Percentiles rank a stretch among this genome's conserved stretches.
Conservation (phyloP, 768 basidiomycete genomes). For the Lanmaoa rubissima region DNA sequence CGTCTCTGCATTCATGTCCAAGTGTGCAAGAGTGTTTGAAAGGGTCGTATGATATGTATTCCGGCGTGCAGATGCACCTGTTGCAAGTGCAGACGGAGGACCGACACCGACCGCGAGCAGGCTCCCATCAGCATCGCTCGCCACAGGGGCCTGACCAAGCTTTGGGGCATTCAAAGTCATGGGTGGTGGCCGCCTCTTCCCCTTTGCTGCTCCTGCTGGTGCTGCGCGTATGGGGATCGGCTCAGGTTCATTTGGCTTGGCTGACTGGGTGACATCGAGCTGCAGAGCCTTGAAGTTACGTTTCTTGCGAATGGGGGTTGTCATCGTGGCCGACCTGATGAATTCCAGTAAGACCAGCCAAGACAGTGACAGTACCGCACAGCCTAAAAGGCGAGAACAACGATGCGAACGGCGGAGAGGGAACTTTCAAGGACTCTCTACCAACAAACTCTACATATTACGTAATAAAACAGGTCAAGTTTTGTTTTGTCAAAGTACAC, state of each 20-base stretch:
- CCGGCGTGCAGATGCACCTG: conserved; percentile 51
- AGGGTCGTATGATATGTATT: conserved; percentile 79
- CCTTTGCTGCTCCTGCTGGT: conserved; percentile 39
- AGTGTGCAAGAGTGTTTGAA: conserved; percentile 78
- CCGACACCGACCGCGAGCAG: conserved; percentile 47
- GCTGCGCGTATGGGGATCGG: conserved; percentile 50
- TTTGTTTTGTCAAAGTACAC: neutral
- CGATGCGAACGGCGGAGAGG: conserved; percentile 16
- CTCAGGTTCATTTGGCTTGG: conserved; percentile 39
- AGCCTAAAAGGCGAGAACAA: conserved; percentile 8
- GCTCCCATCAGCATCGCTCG: conserved; percentile 37
- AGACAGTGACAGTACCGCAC: neutral
- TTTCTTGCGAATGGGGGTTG: conserved; percentile 79
- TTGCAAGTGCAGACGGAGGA: conserved; percentile 52
- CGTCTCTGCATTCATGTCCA: conserved; percentile 84
- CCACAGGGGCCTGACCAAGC: conserved; percentile 39
- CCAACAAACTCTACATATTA: conserved; percentile 16
- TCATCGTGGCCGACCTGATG: conserved; percentile 30
- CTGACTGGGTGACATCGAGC: conserved; percentile 55
- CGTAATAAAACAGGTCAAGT: conserved; percentile 15
- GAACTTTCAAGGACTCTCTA: conserved; percentile 12
- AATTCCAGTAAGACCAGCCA: conserved; percentile 4
- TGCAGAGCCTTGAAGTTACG: conserved; percentile 87
- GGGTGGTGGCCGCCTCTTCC: conserved; percentile 78
- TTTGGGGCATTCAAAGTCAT: conserved; percentile 78